phyloP scores from a whole-genome alignment of 768 basidiomycete species.

The Trametopsis cervina region DNA sequence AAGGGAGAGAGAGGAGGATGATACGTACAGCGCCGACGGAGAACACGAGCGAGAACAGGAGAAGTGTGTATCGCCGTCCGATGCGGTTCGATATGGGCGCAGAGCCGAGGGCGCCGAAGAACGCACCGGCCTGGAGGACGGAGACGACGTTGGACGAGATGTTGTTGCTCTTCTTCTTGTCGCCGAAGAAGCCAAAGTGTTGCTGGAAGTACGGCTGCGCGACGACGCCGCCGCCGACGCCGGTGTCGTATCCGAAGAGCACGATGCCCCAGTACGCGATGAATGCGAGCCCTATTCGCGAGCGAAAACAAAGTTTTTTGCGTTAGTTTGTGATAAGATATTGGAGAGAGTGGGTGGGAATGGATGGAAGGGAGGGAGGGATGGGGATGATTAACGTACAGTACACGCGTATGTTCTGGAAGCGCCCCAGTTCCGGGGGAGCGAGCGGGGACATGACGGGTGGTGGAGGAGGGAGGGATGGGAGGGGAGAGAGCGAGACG shows the following conservation, averaged over 20 bases:
- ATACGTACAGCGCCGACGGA: constrained; percentile 58
- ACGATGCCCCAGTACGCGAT: constrained; percentile 74
- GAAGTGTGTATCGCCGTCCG: constrained; percentile 60
- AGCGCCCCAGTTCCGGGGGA: neutral
- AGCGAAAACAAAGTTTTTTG: no score
- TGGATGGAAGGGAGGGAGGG: no score
- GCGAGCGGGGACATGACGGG: no score
- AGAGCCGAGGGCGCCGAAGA: constrained; percentile 78
- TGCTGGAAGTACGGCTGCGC: constrained; percentile 50
- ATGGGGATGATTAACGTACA: no score
- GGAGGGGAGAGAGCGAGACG: no score
- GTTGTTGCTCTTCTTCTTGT: constrained; percentile 35
- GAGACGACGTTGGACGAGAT: constrained; percentile 84
- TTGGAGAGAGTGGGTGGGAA: neutral
- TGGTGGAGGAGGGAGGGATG: no score
- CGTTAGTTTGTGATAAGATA: neutral
- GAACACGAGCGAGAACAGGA: constrained; percentile 59
- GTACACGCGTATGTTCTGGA: constrained; percentile 14
- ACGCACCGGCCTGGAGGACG: constrained; percentile 80
- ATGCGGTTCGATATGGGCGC: constrained; percentile 62
- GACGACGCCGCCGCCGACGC: constrained; percentile 66
- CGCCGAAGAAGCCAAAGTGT: constrained; percentile 49
- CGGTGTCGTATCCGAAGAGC: constrained; percentile 79
- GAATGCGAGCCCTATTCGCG: constrained; percentile 76
- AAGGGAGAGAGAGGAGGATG: neutral